phyloP scores from a whole-genome alignment of 352 stramenopile species.

The Bremia lactucae region DNA sequence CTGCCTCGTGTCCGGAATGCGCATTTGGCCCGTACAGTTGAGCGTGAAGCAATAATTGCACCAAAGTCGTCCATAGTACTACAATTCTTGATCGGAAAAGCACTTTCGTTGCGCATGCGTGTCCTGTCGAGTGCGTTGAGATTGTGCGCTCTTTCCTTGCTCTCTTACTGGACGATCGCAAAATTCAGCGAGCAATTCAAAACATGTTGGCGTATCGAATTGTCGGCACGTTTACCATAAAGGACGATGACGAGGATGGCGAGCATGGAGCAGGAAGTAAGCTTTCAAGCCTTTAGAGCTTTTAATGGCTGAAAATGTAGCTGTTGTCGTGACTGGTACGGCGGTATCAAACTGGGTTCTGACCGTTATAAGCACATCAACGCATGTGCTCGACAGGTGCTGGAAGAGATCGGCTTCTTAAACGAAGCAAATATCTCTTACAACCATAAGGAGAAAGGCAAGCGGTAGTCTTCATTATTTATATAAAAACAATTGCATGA shows the following conservation, averaged over 20 bases:
- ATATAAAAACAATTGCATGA: no score
- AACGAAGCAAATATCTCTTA: conserved; percentile 13
- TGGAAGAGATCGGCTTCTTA: conserved; percentile 68
- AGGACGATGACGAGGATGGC: conserved; percentile 83
- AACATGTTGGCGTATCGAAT: conserved; percentile 87
- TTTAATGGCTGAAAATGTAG: conserved; percentile 67
- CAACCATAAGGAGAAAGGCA: conserved; percentile 40
- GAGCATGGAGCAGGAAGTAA: conserved; percentile 76
- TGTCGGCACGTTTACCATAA: conserved; percentile 51
- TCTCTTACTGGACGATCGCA: conserved; percentile 68
- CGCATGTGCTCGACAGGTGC: conserved; percentile 47
- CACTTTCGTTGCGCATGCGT: conserved; percentile 71
- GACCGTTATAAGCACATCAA: conserved; percentile 85
- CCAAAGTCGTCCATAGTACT: conserved; percentile 55
- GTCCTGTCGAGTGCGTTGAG: conserved; percentile 45
- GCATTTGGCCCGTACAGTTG: conserved; percentile 39
- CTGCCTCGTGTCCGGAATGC: conserved; percentile 53
- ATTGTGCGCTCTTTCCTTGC: conserved; percentile 74
- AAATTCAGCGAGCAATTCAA: conserved; percentile 75
- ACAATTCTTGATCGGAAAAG: conserved; percentile 74
- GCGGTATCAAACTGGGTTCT: conserved; percentile 71
- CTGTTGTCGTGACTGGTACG: conserved; percentile 84
- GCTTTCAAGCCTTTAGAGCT: conserved; percentile 75
- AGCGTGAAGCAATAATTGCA: conserved; percentile 40
- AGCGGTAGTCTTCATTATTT: conserved; percentile 18